phyloP scores from a whole-genome alignment of 768 basidiomycete species.

The Suillus americanus region DNA sequence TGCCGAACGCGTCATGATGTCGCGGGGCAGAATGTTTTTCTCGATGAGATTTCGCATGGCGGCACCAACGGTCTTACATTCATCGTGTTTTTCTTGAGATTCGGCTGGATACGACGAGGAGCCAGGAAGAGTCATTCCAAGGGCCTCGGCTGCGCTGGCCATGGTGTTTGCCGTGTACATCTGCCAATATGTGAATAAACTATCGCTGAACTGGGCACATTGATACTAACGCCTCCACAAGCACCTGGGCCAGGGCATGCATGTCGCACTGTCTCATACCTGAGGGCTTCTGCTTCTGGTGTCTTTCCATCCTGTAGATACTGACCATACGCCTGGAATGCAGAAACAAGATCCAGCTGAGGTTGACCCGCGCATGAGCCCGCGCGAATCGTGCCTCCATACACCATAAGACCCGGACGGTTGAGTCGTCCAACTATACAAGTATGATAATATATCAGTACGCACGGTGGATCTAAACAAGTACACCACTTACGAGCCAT shows the following conservation, averaged over 20 bases:
- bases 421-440: conserved; percentile 85
- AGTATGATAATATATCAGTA: conserved; percentile 5
- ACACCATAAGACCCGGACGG: conserved; percentile 96
- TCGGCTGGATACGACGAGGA: conserved; percentile 98
- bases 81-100: conserved; percentile 82
- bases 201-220: background rate
- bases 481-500: conserved; percentile 77
- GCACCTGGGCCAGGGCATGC: conserved; percentile 98
- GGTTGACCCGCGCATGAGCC: conserved; percentile 89
- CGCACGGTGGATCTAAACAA: background rate
- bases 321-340: conserved; percentile 97
- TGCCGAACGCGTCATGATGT: conserved; percentile 96
- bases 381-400: conserved; percentile 92
- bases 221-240: conserved; percentile 84
- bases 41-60: conserved; percentile 87
- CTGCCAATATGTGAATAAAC: conserved; percentile 37
- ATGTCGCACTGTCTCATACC: conserved; percentile 86
- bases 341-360: conserved; percentile 92
- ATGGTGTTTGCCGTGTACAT: conserved; percentile 99
- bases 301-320: conserved; percentile 91
- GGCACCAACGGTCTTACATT: conserved; percentile 77
- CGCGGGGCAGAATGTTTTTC: conserved; percentile 88
- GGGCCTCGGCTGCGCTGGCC: conserved; percentile 91
- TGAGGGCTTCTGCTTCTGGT: conserved; percentile 72
- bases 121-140: conserved; percentile 96